Evolutionary conservation across 2,329 filamentous ascomycete species (phyloP), one percentile per base, ranked within the genome.

Genomic region (Neofusicoccum umdonicola): DNA sequence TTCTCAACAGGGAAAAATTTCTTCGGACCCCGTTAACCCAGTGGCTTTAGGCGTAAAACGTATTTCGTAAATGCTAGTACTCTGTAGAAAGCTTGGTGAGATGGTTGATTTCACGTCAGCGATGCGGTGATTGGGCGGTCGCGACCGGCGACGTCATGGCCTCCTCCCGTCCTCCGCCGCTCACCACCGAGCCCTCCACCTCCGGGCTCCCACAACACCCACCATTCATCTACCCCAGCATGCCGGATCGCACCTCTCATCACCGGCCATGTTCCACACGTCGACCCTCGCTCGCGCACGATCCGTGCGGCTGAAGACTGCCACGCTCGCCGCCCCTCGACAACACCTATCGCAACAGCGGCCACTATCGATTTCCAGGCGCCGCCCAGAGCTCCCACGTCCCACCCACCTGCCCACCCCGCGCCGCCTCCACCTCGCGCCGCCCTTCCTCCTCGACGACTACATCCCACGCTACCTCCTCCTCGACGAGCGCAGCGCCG

Each of bases 401-500:
- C 31, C 48, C 11, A 12, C 34, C 17, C 9, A 0, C 12, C 42
- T 13, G 9, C 9, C 34, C 1, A 39, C 4, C 1, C 66, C 63
- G 48, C 79, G 80, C 42, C 68, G 57, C 60, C 76, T 85, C 35
- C 80, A 84, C 66, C 83, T 87, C 37, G 84, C 85, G 6, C 84
- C 85, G 7, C 85, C 85, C 9, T 95, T 91, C 74, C 84, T 95
- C 19, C 84, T 95, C 2, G 85, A 88, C 71, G 84, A 88, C 72
- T 92, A 95, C 75, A 85, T 85, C 12, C 91, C 91, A 1, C 86
- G 88, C 56, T 93, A 93, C 73, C 84, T 89, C 69, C 82, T 85
- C 4, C 82, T 95, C 12, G 87, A 87, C 1, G 86, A 89, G 1
- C 75, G 85, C 3, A 88, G 93, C 62, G 88, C 86, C 3, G 83